Base-by-base conservation (phyloP, 2,329 filamentous ascomycete genomes). In the Tolypocladium pustulatum region DNA sequence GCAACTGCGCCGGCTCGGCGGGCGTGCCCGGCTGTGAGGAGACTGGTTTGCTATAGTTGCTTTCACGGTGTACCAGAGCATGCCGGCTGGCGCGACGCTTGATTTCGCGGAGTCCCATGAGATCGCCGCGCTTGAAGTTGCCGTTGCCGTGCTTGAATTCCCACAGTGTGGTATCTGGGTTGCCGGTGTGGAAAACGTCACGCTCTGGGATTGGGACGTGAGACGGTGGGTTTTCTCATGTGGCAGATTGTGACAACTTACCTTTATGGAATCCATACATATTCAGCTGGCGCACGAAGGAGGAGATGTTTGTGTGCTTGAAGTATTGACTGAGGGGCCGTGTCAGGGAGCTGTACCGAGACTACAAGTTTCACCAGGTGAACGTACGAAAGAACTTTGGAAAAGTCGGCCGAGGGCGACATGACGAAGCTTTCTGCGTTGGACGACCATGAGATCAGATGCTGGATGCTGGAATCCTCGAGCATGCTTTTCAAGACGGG, bases 191-290 rank as follows among this genome's bases (percentile, higher is more conserved):
- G 70, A 97, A 99, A 27, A 97, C 94, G 72, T 99, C 94, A 77
- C 94, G 97, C 67, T 97, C 94, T 97, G 67, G 8, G 57, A 54
- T 34, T 1, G 32, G 10, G 17, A 27, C 17, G 43, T 38, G 20
- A 22, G 15, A 52, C 9, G 52, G 34, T 12, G 15, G 15, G 15
- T 13, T 8, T 7, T n/a, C 7, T 51, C 27, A 32, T 10, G 17
- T 12, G 3, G 7, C 43, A 38, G 46, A 7, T 36, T 27, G 20
- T 30, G n/a, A 38, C 15, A 8, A 67, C 71, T 54, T 66, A 95
- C 92, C 92, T 89, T 99, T 99, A 72, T 99, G 94, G 73, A 99
- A 99, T 8, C 94, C 94, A 67, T 99, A 99, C 94, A 99, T 99
- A 71, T 99, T 99, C 56, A 99, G 77, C 75, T 99, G 94, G 55